phyloP scores from a whole-genome alignment of 768 basidiomycete genomes.

The Podaxis sp. region DNA sequence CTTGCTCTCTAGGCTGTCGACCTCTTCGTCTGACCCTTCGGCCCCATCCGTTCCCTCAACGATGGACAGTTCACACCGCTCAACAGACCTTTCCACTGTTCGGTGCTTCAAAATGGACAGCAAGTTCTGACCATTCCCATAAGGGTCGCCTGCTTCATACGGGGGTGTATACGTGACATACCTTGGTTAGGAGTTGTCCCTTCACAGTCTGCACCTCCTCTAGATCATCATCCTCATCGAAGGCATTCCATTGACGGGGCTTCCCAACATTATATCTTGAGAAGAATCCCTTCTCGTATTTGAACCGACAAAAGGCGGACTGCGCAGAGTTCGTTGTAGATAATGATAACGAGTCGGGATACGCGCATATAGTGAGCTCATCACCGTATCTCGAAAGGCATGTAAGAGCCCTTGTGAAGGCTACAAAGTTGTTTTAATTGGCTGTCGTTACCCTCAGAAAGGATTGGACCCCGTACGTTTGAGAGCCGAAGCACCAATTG shows the following conservation, averaged over 20 bases:
- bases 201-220: slow-evolving; percentile 45
- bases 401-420: slow-evolving; percentile 69
- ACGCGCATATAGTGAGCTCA: slow-evolving; percentile 70
- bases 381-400: slow-evolving; percentile 86
- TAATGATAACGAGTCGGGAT: slow-evolving; percentile 56
- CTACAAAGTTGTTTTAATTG: slow-evolving; percentile 34
- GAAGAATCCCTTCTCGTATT: slow-evolving; percentile 68
- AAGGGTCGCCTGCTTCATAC: neutral
- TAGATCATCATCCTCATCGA: slow-evolving; percentile 26
- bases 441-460: no score
- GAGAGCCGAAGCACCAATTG: slow-evolving; percentile 57
- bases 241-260: slow-evolving; percentile 17
- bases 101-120: slow-evolving; percentile 73
- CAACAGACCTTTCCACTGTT: slow-evolving; percentile 74
- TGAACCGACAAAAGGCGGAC: slow-evolving; percentile 81
- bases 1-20: slow-evolving; percentile 68
- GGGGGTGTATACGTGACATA: slow-evolving; percentile 23
- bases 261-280: slow-evolving; percentile 54
- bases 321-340: slow-evolving; percentile 79
- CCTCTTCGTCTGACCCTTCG: slow-evolving; percentile 41
- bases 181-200: slow-evolving; percentile 74
- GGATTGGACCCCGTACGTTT: slow-evolving; percentile 37
- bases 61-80: slow-evolving; percentile 74
- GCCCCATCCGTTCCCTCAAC: slow-evolving; percentile 45
- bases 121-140: slow-evolving; percentile 46